Percentiles rank a stretch among this genome's conserved stretches.
These are phyloP conservation scores for Colletotrichum sp. DNA, from an alignment of 2,329 filamentous ascomycete species.

Conservation along the genomic window DNA sequence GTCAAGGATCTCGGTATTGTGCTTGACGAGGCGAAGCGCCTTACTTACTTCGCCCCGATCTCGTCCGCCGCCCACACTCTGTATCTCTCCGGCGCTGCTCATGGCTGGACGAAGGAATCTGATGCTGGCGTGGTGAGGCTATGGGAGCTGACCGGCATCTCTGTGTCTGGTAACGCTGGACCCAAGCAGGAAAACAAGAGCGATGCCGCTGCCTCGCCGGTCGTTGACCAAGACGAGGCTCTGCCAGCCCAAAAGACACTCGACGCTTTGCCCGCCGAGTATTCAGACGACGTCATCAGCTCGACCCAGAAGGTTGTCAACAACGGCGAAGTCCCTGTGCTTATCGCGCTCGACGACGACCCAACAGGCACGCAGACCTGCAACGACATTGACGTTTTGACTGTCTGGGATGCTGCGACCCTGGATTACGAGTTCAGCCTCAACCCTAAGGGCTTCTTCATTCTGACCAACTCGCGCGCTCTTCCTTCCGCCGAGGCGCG, in stretches of 20 bases:
- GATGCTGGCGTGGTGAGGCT: constrained; percentile 40
- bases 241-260: constrained; percentile 27
- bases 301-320: constrained; percentile 23
- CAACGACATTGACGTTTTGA: constrained; percentile 60
- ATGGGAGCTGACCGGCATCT: constrained; percentile 37
- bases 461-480: constrained; percentile 64
- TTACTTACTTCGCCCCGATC: constrained; percentile 30
- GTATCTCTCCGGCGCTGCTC: constrained; percentile 36
- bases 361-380: constrained; percentile 68
- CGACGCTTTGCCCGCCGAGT: constrained; percentile 26
- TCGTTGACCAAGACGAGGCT: background rate
- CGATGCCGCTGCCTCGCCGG: background rate
- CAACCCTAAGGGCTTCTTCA: constrained; percentile 57
- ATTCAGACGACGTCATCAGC: constrained; percentile 24
- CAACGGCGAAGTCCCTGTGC: constrained; percentile 26
- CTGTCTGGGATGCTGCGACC: constrained; percentile 51
- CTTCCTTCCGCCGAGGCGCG: constrained; percentile 53
- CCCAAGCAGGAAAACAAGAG: background rate
- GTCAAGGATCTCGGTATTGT: constrained; percentile 39
- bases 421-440: constrained; percentile 16
- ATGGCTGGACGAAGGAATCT: constrained; percentile 35
- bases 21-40: constrained; percentile 35
- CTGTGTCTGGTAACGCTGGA: constrained; percentile 23
- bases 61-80: constrained; percentile 33
- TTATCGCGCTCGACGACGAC: constrained; percentile 56